Percentiles rank a stretch among this genome's conserved stretches.
phyloP scores from a whole-genome alignment of 1,284 basidiomycete species.

The Pseudomicrostroma phylloplanum region DNA sequence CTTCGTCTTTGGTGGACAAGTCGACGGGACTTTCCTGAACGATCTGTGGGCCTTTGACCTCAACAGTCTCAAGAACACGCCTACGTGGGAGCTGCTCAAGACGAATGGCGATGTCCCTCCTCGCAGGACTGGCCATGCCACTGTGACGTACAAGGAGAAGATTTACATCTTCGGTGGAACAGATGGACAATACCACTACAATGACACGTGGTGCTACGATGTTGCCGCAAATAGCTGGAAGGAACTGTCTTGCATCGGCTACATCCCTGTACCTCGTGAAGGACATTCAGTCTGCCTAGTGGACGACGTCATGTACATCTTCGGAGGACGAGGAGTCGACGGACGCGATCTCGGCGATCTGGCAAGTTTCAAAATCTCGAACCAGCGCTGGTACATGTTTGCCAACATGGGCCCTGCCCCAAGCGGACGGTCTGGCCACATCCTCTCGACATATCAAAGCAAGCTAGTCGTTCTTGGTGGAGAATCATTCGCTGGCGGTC shows the following conservation, averaged over 20 bases:
- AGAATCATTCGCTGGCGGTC: slow-evolving; percentile 68
- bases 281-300: slow-evolving; percentile 94
- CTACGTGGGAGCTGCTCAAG: slow-evolving; percentile 65
- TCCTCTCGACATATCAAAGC: slow-evolving; percentile 82
- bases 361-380: slow-evolving; percentile 86
- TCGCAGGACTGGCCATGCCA: slow-evolving; percentile 84
- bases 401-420: slow-evolving; percentile 97
- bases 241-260: slow-evolving; percentile 93
- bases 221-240: slow-evolving; percentile 75
- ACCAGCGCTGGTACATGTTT: slow-evolving; percentile 90
- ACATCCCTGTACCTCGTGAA: slow-evolving; percentile 90
- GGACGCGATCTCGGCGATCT: slow-evolving; percentile 92
- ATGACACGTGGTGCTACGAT: slow-evolving; percentile 97
- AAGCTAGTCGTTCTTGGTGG: slow-evolving; percentile 90
- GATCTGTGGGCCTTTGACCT: slow-evolving; percentile 97
- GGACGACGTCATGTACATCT: slow-evolving; percentile 96
- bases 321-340: slow-evolving; percentile 93
- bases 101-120: slow-evolving; percentile 67
- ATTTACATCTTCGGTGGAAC: slow-evolving; percentile 91
- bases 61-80: slow-evolving; percentile 48
- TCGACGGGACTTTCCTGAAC: slow-evolving; percentile 75
- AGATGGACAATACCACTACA: slow-evolving; percentile 97
- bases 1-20: slow-evolving; percentile 93
- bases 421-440: slow-evolving; percentile 82
- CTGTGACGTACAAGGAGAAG: slow-evolving; percentile 75